Evolutionary conservation across 805 yeast genomes (phyloP).

Genomic region (Jamesozyma piceae): DNA sequence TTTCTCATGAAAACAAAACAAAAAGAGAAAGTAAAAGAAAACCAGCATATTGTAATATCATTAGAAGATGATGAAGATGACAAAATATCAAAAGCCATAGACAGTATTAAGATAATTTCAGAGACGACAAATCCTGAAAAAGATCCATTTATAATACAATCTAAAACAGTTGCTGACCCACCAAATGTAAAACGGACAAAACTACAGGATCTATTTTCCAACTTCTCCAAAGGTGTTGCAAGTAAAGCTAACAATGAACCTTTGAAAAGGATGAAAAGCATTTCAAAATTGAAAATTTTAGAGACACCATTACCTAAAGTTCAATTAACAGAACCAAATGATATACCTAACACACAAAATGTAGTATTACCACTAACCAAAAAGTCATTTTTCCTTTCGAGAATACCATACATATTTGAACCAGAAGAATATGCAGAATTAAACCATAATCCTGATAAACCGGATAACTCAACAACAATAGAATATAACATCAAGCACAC

Average conservation of each 20-base stretch:
- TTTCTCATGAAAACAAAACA: constrained; percentile 12
- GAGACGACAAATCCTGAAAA: constrained; percentile 3
- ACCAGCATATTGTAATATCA: constrained; percentile 7
- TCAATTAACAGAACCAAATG: constrained; percentile 11
- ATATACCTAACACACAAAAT: not conserved
- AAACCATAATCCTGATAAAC: not conserved
- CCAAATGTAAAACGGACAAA: constrained; percentile 17
- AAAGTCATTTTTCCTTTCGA: not conserved
- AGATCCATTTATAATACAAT: constrained; percentile 3
- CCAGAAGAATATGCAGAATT: constrained; percentile 13
- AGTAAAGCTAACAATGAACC: constrained; percentile 3
- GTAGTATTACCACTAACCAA: not conserved
- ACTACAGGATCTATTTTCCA: constrained; percentile 17
- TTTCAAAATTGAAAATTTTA: constrained; percentile 13
- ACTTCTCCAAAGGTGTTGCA: constrained; percentile 2
- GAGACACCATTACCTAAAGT: constrained; percentile 16
- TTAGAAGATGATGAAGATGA: constrained; percentile 10
- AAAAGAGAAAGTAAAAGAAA: constrained; percentile 1
- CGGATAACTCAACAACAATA: not conserved
- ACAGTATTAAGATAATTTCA: not conserved
- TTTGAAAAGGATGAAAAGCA: constrained; percentile 8
- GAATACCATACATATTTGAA: constrained; percentile 1
- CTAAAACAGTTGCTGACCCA: constrained; percentile 10
- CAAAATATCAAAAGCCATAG: not conserved
- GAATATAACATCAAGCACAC: constrained; percentile 1